phyloP scores from a whole-genome alignment of 2,329 filamentous ascomycete species.

The Sclerotinia subarctica region DNA sequence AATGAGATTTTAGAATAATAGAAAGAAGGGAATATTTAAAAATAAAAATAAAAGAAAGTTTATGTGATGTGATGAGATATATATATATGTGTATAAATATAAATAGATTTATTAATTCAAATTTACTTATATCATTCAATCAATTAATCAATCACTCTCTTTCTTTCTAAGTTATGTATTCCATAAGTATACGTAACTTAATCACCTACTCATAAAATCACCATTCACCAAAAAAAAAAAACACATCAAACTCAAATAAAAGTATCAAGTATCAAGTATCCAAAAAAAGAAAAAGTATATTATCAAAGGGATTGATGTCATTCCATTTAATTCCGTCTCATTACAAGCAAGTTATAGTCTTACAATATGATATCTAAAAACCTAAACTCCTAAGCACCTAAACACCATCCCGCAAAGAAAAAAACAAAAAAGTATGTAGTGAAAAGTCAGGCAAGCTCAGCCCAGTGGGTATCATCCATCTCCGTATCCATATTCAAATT shows the following conservation, averaged over 20 bases:
- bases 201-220: too few relatives aligned
- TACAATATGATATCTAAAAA: not conserved
- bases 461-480: constrained; percentile 5
- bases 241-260: not conserved
- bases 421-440: not conserved
- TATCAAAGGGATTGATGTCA: not conserved
- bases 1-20: too few relatives aligned
- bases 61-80: too few relatives aligned
- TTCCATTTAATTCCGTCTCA: not conserved
- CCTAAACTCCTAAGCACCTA: not conserved
- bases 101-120: too few relatives aligned
- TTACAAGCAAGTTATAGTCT: not conserved
- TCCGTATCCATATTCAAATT: too few relatives aligned
- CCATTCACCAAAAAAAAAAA: not conserved
- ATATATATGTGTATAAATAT: too few relatives aligned
- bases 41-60: too few relatives aligned
- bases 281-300: not conserved
- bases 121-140: too few relatives aligned
- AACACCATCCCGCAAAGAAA: not conserved
- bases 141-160: too few relatives aligned
- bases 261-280: too few relatives aligned
- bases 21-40: too few relatives aligned
- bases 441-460: not conserved
- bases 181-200: not conserved
- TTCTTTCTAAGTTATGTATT: too few relatives aligned